Evolutionary conservation across 2,329 filamentous ascomycete genomes (phyloP).

Genomic region (Tolypocladium ophioglossoides): DNA sequence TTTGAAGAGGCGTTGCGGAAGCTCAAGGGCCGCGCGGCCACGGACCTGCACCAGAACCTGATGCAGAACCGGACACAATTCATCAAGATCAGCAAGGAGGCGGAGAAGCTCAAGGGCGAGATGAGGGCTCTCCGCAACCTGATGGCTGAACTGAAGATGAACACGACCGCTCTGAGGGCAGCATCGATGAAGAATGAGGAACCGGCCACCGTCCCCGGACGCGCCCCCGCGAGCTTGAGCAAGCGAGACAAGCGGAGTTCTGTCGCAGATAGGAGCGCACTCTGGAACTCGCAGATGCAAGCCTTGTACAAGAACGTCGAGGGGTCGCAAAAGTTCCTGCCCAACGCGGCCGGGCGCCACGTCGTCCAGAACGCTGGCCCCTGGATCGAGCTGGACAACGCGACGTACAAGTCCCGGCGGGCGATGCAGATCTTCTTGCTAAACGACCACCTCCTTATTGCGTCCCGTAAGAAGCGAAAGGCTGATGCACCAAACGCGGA

Average conservation of each 20-base stretch:
- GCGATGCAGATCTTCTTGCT: slow-evolving; percentile 86
- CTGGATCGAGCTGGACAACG: slow-evolving; percentile 95
- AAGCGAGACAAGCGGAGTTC: slow-evolving; percentile 81
- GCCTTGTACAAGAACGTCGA: slow-evolving; percentile 95
- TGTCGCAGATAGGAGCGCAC: slow-evolving; percentile 57
- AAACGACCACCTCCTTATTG: slow-evolving; percentile 89
- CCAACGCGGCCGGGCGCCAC: slow-evolving; percentile 81
- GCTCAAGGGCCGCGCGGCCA: slow-evolving; percentile 66
- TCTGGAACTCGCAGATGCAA: slow-evolving; percentile 59
- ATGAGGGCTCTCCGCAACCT: slow-evolving; percentile 85
- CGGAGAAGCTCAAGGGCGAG: slow-evolving; percentile 91
- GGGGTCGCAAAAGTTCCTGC: slow-evolving; percentile 92
- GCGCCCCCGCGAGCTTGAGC: slow-evolving; percentile 44
- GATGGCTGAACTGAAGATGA: slow-evolving; percentile 84
- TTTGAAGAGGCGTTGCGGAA: slow-evolving; percentile 69
- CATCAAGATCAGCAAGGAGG: slow-evolving; percentile 98
- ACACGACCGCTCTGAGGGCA: slow-evolving; percentile 55
- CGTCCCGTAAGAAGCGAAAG: slow-evolving; percentile 86
- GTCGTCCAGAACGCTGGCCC: slow-evolving; percentile 85
- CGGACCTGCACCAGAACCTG: slow-evolving; percentile 87
- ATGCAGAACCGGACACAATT: slow-evolving; percentile 97
- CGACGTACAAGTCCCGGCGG: slow-evolving; percentile 87
- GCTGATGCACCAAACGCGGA: slow-evolving; percentile 50
- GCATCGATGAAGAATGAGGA: slow-evolving; percentile 43
- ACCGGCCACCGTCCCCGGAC: slow-evolving; percentile 36